Evolutionary conservation across 1,139 yeast species (phyloP).

Genomic region (Suzukiozyma palmioleophila): DNA sequence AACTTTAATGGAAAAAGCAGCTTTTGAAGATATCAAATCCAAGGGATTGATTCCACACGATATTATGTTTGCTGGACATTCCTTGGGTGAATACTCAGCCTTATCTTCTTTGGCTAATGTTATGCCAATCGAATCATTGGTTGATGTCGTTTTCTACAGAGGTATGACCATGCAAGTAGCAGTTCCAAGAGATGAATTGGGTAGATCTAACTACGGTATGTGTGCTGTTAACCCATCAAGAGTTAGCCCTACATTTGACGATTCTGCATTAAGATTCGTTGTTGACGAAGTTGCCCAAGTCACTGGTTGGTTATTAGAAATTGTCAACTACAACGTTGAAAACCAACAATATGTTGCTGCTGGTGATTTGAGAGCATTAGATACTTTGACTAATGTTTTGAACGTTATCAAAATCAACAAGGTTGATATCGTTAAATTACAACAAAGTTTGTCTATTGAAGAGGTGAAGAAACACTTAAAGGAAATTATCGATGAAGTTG

Average conservation of each 20-base stretch:
- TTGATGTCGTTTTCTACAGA: constrained; percentile 97
- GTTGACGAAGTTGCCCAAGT: constrained; percentile 80
- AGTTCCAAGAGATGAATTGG: constrained; percentile 91
- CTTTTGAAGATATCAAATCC: constrained; percentile 94
- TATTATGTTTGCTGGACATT: constrained; percentile 97
- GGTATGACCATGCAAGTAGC: constrained; percentile 99
- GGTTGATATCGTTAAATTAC: constrained; percentile 86
- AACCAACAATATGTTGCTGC: constrained; percentile 98
- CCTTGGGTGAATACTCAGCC: constrained; percentile 98
- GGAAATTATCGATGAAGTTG: constrained; percentile 83
- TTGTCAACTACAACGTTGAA: constrained; percentile 97
- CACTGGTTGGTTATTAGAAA: constrained; percentile 93
- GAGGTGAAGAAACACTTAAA: constrained; percentile 81
- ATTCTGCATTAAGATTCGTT: constrained; percentile 90
- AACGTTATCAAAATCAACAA: constrained; percentile 91
- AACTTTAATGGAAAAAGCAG: constrained; percentile 98
- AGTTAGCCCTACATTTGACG: constrained; percentile 81
- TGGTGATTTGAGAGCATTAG: constrained; percentile 95
- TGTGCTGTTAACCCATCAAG: constrained; percentile 97
- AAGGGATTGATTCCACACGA: constrained; percentile 94
- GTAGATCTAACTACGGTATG: constrained; percentile 99
- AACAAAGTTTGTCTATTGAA: constrained; percentile 76
- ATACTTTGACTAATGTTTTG: constrained; percentile 87
- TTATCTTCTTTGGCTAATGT: constrained; percentile 95
- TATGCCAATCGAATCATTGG: constrained; percentile 96